Evolutionary conservation across 139 green algal genomes (phyloP).

Genomic region (Dunaliella primolecta): DNA sequence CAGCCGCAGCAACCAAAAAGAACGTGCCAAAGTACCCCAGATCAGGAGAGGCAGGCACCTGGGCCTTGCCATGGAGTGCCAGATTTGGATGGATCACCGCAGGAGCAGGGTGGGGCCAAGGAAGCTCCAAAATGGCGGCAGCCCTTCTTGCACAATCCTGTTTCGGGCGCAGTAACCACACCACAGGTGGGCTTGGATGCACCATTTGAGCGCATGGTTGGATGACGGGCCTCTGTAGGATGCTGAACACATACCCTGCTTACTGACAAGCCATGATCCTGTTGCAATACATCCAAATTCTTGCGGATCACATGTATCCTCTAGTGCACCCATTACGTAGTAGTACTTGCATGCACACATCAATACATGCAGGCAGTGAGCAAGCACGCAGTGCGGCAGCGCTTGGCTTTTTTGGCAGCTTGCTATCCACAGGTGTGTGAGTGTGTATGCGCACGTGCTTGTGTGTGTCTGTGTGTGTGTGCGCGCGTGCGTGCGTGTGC

Average conservation of each 20-base stretch:
- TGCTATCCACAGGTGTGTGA: neutral
- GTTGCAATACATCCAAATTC: too few species aligned
- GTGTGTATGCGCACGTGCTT: neutral
- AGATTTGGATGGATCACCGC: neutral
- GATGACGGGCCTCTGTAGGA: too few species aligned
- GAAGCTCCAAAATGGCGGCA: neutral
- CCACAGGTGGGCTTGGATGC: neutral
- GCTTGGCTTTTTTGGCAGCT: slow-evolving; percentile 37
- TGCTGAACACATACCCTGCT: too few species aligned
- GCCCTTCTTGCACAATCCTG: neutral
- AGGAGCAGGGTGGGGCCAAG: neutral
- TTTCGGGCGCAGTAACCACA: neutral
- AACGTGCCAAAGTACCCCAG: too few species aligned
- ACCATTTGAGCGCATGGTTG: neutral
- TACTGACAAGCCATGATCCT: too few species aligned
- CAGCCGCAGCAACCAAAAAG: too few species aligned
- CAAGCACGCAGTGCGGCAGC: slow-evolving; percentile 57
- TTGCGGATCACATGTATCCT: too few species aligned
- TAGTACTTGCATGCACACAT: neutral
- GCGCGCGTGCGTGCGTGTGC: neutral
- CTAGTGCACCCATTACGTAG: neutral
- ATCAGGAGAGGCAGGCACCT: too few species aligned
- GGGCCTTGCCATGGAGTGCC: neutral
- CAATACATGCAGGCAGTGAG: slow-evolving; percentile 17
- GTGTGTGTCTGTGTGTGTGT: neutral